These are phyloP conservation scores for Epithele typhae DNA, from an alignment of 768 basidiomycete species.

Conservation along the genomic window DNA sequence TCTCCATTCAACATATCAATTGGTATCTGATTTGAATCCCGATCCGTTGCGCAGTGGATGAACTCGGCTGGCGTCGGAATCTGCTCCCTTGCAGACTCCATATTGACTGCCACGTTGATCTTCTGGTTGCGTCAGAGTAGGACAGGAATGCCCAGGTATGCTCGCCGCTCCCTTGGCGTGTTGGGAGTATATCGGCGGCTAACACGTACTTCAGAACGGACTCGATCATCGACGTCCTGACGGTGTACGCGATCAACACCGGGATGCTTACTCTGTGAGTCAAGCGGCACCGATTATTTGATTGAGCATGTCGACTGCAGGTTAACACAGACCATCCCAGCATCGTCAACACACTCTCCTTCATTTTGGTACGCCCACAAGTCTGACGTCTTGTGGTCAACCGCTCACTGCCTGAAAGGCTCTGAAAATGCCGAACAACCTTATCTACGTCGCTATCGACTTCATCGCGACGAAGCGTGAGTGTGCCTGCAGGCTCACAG, in stretches of 20 bases:
- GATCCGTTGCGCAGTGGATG: conserved; percentile 3
- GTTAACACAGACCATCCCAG: too few relatives aligned
- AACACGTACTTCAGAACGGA: neutral
- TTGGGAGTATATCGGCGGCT: too few relatives aligned
- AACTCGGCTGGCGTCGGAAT: conserved; percentile 6
- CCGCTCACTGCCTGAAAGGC: neutral
- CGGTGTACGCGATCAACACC: conserved; percentile 9
- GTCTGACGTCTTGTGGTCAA: neutral
- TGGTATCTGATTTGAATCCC: neutral
- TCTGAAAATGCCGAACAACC: conserved; percentile 9
- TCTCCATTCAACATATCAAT: too few relatives aligned
- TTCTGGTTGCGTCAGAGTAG: conserved; percentile 2
- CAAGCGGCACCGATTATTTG: too few relatives aligned
- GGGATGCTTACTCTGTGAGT: neutral
- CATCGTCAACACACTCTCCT: conserved; percentile 2
- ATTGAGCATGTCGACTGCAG: too few relatives aligned
- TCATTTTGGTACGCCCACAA: conserved; percentile 7
- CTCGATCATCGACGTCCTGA: conserved; percentile 7
- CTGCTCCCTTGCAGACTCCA: conserved; percentile 1
- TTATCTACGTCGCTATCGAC: conserved; percentile 7
- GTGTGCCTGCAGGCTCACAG: neutral
- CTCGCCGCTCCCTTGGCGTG: neutral
- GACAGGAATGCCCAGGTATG: conserved; percentile 6
- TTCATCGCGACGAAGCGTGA: conserved; percentile 9
- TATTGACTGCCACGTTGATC: conserved; percentile 3